Conservation (phyloP, 148 eudicot species). For the Tetragonia tetragonoides region DNA sequence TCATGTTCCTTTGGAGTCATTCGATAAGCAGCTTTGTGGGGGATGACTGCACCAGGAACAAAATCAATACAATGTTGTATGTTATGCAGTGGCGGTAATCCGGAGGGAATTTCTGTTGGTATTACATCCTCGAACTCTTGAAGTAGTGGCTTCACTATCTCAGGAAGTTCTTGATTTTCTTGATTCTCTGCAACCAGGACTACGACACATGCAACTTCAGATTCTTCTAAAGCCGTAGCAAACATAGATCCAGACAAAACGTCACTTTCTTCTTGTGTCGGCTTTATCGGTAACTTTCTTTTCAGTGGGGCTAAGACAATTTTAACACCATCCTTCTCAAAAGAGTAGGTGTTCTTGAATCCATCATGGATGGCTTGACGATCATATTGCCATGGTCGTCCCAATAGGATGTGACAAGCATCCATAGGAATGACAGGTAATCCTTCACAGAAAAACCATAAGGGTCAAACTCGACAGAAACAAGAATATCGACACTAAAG, state of each 20-base stretch:
- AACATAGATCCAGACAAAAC: neutral
- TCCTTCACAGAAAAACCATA: no score
- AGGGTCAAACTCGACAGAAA: no score
- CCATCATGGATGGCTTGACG: neutral
- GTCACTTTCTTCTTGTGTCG: neutral
- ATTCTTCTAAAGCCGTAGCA: neutral
- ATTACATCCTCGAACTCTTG: neutral
- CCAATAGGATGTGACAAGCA: neutral
- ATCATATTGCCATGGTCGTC: constrained; percentile 3
- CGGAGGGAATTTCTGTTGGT: neutral
- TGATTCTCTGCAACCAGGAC: neutral
- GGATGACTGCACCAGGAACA: neutral
- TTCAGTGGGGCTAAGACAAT: neutral
- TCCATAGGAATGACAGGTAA: neutral
- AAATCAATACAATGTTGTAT: constrained; percentile 1
- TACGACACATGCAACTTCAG: neutral
- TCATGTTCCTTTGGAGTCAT: neutral
- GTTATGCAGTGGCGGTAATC: neutral
- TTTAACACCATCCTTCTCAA: neutral
- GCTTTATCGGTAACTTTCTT: neutral
- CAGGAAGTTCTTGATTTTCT: neutral
- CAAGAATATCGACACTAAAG: no score
- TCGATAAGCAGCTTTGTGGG: neutral
- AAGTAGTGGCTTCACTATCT: neutral
- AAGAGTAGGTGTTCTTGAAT: neutral